phyloP scores from a whole-genome alignment of 2,329 filamentous ascomycete species.

The Epichloe glyceriae region DNA sequence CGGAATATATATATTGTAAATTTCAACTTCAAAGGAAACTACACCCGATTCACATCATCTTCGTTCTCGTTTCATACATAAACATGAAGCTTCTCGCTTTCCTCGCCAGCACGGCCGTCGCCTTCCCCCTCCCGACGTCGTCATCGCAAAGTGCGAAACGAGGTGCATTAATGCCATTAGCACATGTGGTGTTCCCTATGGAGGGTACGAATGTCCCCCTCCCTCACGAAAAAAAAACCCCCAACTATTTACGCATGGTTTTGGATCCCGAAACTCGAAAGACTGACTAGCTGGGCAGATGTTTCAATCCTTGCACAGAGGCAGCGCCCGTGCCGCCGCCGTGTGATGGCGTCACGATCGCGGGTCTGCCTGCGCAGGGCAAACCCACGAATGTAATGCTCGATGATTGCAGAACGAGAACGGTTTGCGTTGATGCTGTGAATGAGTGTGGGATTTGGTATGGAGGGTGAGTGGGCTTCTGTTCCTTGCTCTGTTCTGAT shows the following conservation, averaged over 20 bases:
- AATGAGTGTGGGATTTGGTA: conserved; percentile 15
- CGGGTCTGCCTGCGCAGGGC: background rate
- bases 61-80: background rate
- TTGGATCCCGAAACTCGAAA: no score
- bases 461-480: conserved; percentile 10
- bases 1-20: no score
- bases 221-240: no score
- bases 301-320: background rate
- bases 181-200: background rate
- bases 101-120: background rate
- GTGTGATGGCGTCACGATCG: background rate
- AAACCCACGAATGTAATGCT: background rate
- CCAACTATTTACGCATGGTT: no score
- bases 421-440: conserved; percentile 13
- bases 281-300: background rate
- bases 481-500: background rate
- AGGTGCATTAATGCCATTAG: background rate
- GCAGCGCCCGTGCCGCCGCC: background rate
- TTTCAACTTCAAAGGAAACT: no score
- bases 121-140: background rate
- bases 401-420: conserved; percentile 14
- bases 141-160: background rate
- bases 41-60: no score
- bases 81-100: background rate
- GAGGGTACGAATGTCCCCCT: background rate